phyloP scores from a whole-genome alignment of 495 filamentous ascomycete species.

The Aspergillus sclerotioniger region DNA sequence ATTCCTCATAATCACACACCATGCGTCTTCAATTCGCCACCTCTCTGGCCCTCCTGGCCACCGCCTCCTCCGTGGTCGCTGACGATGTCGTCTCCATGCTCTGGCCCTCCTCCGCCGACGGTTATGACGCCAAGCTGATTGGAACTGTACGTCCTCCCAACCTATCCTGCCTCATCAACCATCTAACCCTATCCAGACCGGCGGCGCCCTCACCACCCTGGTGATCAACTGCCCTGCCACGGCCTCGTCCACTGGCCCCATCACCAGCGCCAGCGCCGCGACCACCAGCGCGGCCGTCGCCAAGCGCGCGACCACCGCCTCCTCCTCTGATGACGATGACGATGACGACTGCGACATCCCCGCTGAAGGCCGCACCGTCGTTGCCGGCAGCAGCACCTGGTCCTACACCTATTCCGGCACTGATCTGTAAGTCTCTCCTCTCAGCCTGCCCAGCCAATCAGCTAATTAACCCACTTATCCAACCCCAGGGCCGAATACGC shows the following conservation, averaged over 20 bases:
- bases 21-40: constrained; percentile 27
- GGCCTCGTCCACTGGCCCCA: neutral
- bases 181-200: neutral
- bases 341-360: neutral
- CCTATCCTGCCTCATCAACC: neutral
- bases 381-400: neutral
- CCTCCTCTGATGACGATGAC: neutral
- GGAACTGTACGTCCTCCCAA: constrained; percentile 19
- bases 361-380: neutral
- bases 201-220: neutral
- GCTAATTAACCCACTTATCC: neutral
- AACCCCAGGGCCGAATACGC: constrained; percentile 25
- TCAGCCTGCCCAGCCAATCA: neutral
- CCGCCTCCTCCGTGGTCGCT: constrained; percentile 30
- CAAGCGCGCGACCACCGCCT: neutral
- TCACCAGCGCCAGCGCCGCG: neutral
- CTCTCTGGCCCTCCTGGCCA: constrained; percentile 27
- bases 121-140: constrained; percentile 20
- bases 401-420: neutral
- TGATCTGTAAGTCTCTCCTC: neutral
- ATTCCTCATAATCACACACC: constrained; percentile 12
- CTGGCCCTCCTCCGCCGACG: constrained; percentile 20
- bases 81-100: constrained; percentile 31
- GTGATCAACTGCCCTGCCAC: neutral
- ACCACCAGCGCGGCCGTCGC: neutral